Evolutionary conservation across 306 rosid species (phyloP).

Genomic region (Fragaria nilgerrensis): DNA sequence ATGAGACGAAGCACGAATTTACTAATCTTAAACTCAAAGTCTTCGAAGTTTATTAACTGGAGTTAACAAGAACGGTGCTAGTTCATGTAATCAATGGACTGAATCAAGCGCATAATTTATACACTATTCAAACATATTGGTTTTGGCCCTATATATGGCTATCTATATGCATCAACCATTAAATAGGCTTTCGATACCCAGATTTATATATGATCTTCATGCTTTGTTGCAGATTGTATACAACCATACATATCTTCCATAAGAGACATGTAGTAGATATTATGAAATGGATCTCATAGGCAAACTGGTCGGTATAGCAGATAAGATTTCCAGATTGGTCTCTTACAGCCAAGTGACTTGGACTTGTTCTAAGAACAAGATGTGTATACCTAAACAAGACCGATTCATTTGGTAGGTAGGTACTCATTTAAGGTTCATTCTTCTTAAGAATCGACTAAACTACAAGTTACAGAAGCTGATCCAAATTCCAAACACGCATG

Average conservation of each 20-base stretch:
- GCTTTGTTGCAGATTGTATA: neutral
- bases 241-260: neutral
- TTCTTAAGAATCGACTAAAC: neutral
- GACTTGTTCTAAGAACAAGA: neutral
- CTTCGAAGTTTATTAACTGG: neutral
- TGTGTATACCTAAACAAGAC: neutral
- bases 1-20: neutral
- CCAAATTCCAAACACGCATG: too few relatives aligned
- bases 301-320: neutral
- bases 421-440: neutral
- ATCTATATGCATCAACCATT: neutral
- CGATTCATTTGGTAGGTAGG: neutral
- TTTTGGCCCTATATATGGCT: neutral
- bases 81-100: neutral
- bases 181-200: neutral
- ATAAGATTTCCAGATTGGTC: constrained; percentile 1
- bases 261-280: neutral
- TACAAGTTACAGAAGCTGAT: neutral
- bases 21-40: neutral
- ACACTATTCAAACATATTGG: neutral
- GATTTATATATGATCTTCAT: neutral
- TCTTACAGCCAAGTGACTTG: neutral
- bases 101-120: neutral
- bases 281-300: neutral
- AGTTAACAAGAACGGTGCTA: neutral